These are phyloP conservation scores for Nakaseomyces delphensis DNA, from an alignment of 1,139 yeast species.

Conservation along the genomic window DNA sequence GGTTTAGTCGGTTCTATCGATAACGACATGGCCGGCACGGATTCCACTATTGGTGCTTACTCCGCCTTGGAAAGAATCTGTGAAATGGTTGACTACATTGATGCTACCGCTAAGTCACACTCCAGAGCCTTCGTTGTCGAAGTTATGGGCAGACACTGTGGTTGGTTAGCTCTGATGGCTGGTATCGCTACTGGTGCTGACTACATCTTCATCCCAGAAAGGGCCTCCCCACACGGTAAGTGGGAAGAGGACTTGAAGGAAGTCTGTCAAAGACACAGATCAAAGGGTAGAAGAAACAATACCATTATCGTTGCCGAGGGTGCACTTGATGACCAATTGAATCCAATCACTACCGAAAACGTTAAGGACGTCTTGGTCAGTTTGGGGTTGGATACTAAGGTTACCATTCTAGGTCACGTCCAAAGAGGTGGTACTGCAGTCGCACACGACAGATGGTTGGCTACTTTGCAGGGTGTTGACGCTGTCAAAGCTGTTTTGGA, in stretches of 20 bases:
- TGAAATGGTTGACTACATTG: conserved; percentile 71
- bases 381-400: conserved; percentile 67
- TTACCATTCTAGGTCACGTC: conserved; percentile 74
- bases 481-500: conserved; percentile 72
- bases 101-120: conserved; percentile 77
- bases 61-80: conserved; percentile 70
- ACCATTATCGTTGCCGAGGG: conserved; percentile 82
- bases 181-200: conserved; percentile 79
- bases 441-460: conserved; percentile 66
- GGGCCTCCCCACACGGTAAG: conserved; percentile 51
- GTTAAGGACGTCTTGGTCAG: conserved; percentile 65
- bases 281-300: conserved; percentile 66
- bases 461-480: conserved; percentile 76
- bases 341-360: conserved; percentile 55
- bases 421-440: conserved; percentile 86
- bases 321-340: conserved; percentile 58
- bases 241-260: conserved; percentile 63
- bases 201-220: conserved; percentile 71
- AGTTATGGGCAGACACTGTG: conserved; percentile 89
- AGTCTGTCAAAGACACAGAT: conserved; percentile 58
- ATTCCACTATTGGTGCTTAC: conserved; percentile 74
- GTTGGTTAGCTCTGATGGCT: conserved; percentile 79
- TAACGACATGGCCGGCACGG: conserved; percentile 77
- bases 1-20: conserved; percentile 79
- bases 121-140: conserved; percentile 77